Evolutionary conservation across 805 yeast genomes (phyloP).

Genomic region (Metschnikowia amazonensis): DNA sequence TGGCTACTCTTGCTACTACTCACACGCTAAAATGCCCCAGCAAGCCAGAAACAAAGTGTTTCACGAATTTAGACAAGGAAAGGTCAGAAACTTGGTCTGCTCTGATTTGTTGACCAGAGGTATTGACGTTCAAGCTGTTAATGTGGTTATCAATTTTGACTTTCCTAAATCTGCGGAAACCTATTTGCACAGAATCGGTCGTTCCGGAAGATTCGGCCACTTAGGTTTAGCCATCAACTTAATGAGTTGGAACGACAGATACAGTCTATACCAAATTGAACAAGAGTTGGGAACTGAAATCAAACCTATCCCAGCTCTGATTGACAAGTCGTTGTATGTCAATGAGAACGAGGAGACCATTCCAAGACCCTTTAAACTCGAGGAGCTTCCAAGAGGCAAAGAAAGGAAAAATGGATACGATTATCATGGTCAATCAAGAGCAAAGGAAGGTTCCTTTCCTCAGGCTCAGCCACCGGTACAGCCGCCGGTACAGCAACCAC

Average conservation of each 20-base stretch:
- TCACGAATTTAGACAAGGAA: constrained; percentile 98
- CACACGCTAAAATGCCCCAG: constrained; percentile 98
- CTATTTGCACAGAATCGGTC: constrained; percentile 95
- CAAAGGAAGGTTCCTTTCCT: constrained; percentile 5
- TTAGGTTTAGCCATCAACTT: constrained; percentile 95
- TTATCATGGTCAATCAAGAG: constrained; percentile 43
- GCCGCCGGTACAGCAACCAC: background rate
- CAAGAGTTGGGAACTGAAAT: constrained; percentile 97
- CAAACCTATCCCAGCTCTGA: constrained; percentile 91
- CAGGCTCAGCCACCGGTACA: background rate
- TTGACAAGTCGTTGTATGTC: constrained; percentile 85
- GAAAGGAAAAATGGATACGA: constrained; percentile 26
- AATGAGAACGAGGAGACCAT: constrained; percentile 71
- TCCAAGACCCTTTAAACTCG: constrained; percentile 86
- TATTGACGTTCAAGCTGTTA: constrained; percentile 98
- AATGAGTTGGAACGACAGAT: constrained; percentile 95
- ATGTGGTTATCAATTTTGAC: constrained; percentile 95
- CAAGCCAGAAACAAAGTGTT: constrained; percentile 95
- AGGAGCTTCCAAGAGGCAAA: constrained; percentile 49
- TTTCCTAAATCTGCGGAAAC: constrained; percentile 98
- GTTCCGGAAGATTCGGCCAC: constrained; percentile 98
- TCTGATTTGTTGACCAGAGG: constrained; percentile 97
- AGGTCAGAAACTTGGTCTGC: constrained; percentile 94
- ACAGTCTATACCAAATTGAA: constrained; percentile 88
- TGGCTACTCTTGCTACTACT: constrained; percentile 93